phyloP scores from a whole-genome alignment of 441 rosid species.

The Populus tomentosa region DNA sequence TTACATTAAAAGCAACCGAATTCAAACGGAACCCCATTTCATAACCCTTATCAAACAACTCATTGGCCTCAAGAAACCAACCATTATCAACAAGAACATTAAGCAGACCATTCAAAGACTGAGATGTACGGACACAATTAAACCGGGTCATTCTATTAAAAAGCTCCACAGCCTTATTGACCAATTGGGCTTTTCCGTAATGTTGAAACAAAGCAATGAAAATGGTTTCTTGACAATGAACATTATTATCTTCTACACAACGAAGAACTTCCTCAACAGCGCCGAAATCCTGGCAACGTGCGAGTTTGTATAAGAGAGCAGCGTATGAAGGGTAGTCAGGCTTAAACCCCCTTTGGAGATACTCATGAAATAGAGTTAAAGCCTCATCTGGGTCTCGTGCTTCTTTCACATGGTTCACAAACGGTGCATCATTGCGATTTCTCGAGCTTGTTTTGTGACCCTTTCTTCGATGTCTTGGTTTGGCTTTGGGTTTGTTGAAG shows the following conservation, averaged over 20 bases:
- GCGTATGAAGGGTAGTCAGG: conserved; percentile 9
- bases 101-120: conserved; percentile 56
- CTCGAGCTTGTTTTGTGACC: too few relatives aligned
- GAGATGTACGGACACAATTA: conserved; percentile 57
- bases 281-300: conserved; percentile 52
- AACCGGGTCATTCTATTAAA: conserved; percentile 46
- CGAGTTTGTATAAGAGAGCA: conserved; percentile 70
- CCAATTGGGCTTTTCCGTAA: conserved; percentile 53
- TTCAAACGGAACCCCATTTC: conserved; percentile 61
- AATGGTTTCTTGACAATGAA: conserved; percentile 58
- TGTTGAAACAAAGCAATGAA: conserved; percentile 67
- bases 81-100: conserved; percentile 62
- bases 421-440: too few relatives aligned
- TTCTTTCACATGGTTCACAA: too few relatives aligned
- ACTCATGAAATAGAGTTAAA: too few relatives aligned
- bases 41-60: conserved; percentile 34
- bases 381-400: too few relatives aligned
- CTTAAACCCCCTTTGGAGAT: too few relatives aligned
- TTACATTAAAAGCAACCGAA: conserved; percentile 64
- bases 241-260: conserved; percentile 32
- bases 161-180: conserved; percentile 50
- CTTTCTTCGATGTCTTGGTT: too few relatives aligned
- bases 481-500: too few relatives aligned
- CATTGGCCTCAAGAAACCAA: conserved; percentile 45
- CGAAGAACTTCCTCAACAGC: conserved; percentile 56